These are phyloP conservation scores for Astragalus membranaceus DNA, from an alignment of 306 rosid genomes.

Conservation along the genomic window DNA sequence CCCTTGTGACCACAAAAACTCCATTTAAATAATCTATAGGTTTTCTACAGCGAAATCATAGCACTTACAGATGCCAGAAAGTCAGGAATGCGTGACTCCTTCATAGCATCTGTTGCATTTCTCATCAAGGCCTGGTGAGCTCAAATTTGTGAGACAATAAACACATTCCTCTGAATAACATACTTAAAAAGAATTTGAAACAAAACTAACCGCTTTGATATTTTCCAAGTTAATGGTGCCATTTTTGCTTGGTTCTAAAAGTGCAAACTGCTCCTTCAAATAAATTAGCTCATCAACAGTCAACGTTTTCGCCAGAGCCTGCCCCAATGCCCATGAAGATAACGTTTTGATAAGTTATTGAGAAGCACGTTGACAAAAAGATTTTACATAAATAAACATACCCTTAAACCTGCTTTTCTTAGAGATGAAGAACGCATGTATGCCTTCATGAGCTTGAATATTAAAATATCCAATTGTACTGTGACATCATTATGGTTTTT, in stretches of 20 bases:
- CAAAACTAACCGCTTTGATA: constrained; percentile 68
- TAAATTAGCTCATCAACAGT: constrained; percentile 54
- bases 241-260: constrained; percentile 72
- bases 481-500: constrained; percentile 45
- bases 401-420: constrained; percentile 91
- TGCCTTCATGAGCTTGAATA: constrained; percentile 78
- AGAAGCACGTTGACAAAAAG: neutral
- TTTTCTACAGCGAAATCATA: neutral
- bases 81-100: constrained; percentile 70
- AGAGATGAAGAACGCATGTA: constrained; percentile 88
- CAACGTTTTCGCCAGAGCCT: constrained; percentile 85
- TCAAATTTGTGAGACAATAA: constrained; percentile 25
- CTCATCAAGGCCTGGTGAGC: constrained; percentile 61
- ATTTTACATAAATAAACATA: constrained; percentile 29
- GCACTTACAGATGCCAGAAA: constrained; percentile 68
- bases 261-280: constrained; percentile 68
- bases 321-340: constrained; percentile 27
- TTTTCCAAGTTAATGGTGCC: constrained; percentile 75
- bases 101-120: constrained; percentile 84
- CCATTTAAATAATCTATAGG: neutral
- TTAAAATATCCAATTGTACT: constrained; percentile 69
- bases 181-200: constrained; percentile 10
- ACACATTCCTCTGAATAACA: constrained; percentile 6
- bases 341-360: neutral
- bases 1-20: neutral